phyloP scores from a whole-genome alignment of 345 rosid species.

The Citrus reticulata region DNA sequence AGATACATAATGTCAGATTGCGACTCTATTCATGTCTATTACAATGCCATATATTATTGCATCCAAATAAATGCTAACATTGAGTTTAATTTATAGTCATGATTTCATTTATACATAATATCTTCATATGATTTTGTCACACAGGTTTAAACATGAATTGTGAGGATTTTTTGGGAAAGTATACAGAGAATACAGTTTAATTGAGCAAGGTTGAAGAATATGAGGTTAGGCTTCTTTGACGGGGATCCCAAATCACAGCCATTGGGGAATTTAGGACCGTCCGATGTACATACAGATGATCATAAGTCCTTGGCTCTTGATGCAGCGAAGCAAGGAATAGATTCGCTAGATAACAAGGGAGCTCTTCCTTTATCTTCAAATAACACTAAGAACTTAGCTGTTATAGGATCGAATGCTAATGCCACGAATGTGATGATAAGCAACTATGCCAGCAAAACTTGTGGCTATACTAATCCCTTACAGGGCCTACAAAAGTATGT shows the following conservation, averaged over 20 bases:
- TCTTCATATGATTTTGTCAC: too few relatives aligned
- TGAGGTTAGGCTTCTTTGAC: slow-evolving; percentile 58
- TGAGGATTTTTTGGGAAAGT: slow-evolving; percentile 33
- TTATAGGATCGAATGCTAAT: slow-evolving; percentile 51
- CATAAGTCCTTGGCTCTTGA: slow-evolving; percentile 36
- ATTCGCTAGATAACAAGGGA: slow-evolving; percentile 35
- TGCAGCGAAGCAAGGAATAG: slow-evolving; percentile 51
- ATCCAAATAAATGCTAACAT: too few relatives aligned
- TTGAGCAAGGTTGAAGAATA: slow-evolving; percentile 33
- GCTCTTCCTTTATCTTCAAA: slow-evolving; percentile 37
- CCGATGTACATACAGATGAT: slow-evolving; percentile 38
- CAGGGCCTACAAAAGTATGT: slow-evolving; percentile 39
- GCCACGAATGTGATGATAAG: slow-evolving; percentile 40
- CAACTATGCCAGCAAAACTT: slow-evolving; percentile 44
- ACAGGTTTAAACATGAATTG: slow-evolving; percentile 54
- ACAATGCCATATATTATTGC: not conserved
- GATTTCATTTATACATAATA: too few relatives aligned
- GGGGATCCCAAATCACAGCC: slow-evolving; percentile 36
- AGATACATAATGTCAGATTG: slow-evolving; percentile 28
- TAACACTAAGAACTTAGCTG: slow-evolving; percentile 23
- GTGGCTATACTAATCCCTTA: slow-evolving; percentile 44
- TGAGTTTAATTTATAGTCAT: not conserved
- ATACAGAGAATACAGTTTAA: slow-evolving; percentile 32
- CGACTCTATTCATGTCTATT: slow-evolving; percentile 20
- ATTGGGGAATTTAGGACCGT: slow-evolving; percentile 45